phyloP scores from a whole-genome alignment of 176 grass and related monocot species.

The Oryza australiensis region DNA sequence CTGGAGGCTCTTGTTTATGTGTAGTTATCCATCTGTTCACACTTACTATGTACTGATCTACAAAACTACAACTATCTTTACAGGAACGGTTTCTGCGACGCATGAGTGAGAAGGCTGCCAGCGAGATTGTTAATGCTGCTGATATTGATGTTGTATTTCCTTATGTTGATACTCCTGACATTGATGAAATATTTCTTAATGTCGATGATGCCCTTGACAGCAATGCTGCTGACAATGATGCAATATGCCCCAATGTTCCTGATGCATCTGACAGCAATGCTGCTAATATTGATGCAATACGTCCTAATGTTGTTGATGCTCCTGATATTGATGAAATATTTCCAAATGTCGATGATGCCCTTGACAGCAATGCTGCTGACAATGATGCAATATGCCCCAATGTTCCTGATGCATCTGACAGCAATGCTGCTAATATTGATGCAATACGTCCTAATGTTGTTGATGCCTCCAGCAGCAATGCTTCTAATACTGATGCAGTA shows the following conservation, averaged over 20 bases:
- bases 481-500: too few relatives aligned
- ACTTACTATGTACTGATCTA: not conserved
- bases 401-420: too few relatives aligned
- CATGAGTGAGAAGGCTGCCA: not conserved
- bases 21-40: not conserved
- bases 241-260: too few relatives aligned
- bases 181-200: slow-evolving; percentile 5
- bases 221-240: not conserved
- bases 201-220: not conserved
- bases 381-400: too few relatives aligned
- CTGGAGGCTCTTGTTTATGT: not conserved
- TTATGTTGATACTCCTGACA: not conserved
- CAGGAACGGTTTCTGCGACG: not conserved
- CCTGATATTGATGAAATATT: not conserved
- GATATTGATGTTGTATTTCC: not conserved
- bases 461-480: too few relatives aligned
- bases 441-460: not conserved
- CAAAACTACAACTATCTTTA: not conserved
- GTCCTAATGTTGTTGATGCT: not conserved
- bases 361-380: not conserved
- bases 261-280: not conserved
- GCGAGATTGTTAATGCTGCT: not conserved
- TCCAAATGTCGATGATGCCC: not conserved
- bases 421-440: not conserved
- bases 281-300: not conserved